Evolutionary conservation across 306 rosid species (phyloP).

Genomic region (Calophaca sinica): DNA sequence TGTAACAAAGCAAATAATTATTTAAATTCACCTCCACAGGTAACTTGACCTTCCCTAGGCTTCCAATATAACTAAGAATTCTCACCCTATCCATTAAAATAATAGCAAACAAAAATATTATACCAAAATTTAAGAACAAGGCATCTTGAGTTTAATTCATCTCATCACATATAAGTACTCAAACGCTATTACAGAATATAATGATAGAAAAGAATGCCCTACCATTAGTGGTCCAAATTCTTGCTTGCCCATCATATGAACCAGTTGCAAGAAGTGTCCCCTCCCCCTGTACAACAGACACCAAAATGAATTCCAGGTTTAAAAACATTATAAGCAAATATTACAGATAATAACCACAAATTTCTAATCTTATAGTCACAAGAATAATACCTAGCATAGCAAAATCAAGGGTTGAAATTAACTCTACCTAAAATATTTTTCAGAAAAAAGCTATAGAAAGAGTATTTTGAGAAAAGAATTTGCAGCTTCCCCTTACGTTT

Average conservation of each 20-base stretch:
- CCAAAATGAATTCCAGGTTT: constrained; percentile 15
- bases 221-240: constrained; percentile 91
- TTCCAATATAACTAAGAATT: constrained; percentile 2
- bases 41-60: neutral
- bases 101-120: constrained; percentile 24
- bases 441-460: neutral
- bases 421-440: neutral
- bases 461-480: neutral
- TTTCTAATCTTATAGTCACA: neutral
- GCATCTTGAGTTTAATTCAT: constrained; percentile 31
- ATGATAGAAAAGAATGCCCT: constrained; percentile 39
- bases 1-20: constrained; percentile 14
- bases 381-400: constrained; percentile 22
- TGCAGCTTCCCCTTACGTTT: neutral
- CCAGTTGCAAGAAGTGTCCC: constrained; percentile 97
- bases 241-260: constrained; percentile 96
- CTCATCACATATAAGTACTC: constrained; percentile 7
- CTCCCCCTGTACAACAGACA: constrained; percentile 63
- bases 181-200: constrained; percentile 2
- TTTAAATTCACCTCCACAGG: constrained; percentile 1
- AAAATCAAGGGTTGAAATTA: neutral
- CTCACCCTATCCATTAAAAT: constrained; percentile 25
- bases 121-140: constrained; percentile 6
- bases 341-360: neutral
- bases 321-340: constrained; percentile 31